These are phyloP conservation scores for Rhododendron vialii DNA, from an alignment of 148 eudicot genomes.

Conservation along the genomic window DNA sequence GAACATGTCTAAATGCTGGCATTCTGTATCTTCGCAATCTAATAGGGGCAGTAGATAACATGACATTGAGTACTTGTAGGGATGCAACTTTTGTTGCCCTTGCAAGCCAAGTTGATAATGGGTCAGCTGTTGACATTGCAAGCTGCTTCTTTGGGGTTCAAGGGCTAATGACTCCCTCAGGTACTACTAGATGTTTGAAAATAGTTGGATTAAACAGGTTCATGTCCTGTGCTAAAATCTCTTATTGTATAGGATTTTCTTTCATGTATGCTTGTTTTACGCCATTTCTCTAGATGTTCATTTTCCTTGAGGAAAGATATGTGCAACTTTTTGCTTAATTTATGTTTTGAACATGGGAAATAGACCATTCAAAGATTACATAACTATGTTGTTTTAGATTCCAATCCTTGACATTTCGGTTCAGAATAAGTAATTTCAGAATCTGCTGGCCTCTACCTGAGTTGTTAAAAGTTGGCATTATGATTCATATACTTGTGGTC, in stretches of 20 bases:
- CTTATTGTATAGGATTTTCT: background rate
- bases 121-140: constrained; percentile 61
- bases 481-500: background rate
- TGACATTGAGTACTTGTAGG: constrained; percentile 75
- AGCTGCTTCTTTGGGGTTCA: constrained; percentile 87
- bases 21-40: constrained; percentile 65
- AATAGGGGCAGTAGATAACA: constrained; percentile 56
- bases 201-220: background rate
- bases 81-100: constrained; percentile 92
- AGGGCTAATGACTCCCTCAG: constrained; percentile 45
- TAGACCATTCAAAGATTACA: background rate
- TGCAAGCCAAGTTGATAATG: constrained; percentile 69
- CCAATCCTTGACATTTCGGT: background rate
- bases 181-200: constrained; percentile 18
- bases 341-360: background rate
- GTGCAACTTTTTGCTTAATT: background rate
- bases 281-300: background rate
- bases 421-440: background rate
- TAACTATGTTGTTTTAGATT: background rate
- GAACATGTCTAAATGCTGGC: constrained; percentile 77
- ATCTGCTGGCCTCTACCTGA: background rate
- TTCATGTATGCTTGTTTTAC: background rate
- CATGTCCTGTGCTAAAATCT: background rate
- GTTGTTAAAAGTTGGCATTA: background rate
- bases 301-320: background rate